Percentiles rank a stretch among this genome's conserved stretches.
Conservation (phyloP, 1,284 basidiomycete species). For the Cutaneotrichosporon sp. region DNA sequence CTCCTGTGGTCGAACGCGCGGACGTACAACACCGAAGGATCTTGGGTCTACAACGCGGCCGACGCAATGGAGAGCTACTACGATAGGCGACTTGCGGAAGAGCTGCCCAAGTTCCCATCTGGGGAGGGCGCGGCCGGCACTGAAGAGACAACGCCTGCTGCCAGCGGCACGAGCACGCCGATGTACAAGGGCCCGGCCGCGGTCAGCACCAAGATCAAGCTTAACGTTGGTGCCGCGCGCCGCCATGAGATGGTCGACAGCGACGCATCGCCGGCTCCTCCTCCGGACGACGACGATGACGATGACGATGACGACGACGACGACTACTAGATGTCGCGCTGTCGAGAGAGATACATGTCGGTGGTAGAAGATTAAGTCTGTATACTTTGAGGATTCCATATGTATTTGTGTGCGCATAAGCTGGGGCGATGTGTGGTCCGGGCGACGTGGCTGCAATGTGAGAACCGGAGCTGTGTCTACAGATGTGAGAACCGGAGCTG, state of each 20-base stretch:
- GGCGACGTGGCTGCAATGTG: no score
- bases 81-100: constrained; percentile 57
- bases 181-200: constrained; percentile 43
- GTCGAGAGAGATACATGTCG: background rate
- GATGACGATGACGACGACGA: constrained; percentile 17
- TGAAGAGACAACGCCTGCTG: constrained; percentile 28
- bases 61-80: constrained; percentile 87
- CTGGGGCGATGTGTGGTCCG: background rate
- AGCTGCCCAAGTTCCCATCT: constrained; percentile 26
- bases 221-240: constrained; percentile 35
- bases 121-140: constrained; percentile 14
- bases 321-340: constrained; percentile 3
- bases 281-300: constrained; percentile 32
- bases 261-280: constrained; percentile 26
- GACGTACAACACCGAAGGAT: constrained; percentile 68
- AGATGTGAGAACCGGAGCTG: no score
- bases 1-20: constrained; percentile 92
- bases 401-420: background rate
- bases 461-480: no score
- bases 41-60: constrained; percentile 91
- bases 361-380: constrained; percentile 1
- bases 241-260: constrained; percentile 25
- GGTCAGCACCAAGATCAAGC: constrained; percentile 42
- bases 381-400: background rate
- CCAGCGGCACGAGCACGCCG: constrained; percentile 46